A percentile compares a stretch with the other conserved stretches of the same genome.
phyloP scores from a whole-genome alignment of 495 filamentous ascomycete genomes.

The Penicillium cataractarum region DNA sequence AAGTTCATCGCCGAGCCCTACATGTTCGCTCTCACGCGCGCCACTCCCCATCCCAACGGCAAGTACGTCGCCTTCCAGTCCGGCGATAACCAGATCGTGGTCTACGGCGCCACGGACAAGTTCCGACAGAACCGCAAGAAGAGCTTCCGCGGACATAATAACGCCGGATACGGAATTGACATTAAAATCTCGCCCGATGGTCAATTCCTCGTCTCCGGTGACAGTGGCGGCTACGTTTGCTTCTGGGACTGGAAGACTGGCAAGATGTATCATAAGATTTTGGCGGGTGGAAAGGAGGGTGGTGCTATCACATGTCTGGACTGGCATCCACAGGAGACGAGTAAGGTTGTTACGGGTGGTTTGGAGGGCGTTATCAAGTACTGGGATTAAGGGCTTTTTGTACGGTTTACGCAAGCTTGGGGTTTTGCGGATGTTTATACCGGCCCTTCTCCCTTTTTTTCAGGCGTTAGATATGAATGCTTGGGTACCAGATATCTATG shows the following conservation, averaged over 20 bases:
- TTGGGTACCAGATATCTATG: not conserved
- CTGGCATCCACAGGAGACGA: conserved; percentile 96
- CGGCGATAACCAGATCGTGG: conserved; percentile 93
- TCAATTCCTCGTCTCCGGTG: conserved; percentile 81
- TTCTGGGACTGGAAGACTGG: conserved; percentile 99
- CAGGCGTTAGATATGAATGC: conserved; percentile 16
- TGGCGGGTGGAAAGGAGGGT: conserved; percentile 64
- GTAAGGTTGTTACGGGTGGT: conserved; percentile 89
- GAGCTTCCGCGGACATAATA: conserved; percentile 93
- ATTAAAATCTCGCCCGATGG: conserved; percentile 88
- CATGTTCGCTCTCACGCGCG: conserved; percentile 90
- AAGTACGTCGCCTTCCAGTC: conserved; percentile 94
- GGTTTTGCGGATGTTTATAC: conserved; percentile 20
- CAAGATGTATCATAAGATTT: conserved; percentile 96
- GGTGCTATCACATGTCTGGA: conserved; percentile 78
- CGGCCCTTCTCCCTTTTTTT: not conserved
- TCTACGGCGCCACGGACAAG: conserved; percentile 90
- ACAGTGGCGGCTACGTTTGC: conserved; percentile 83
- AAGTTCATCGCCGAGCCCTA: conserved; percentile 92
- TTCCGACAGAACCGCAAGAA: conserved; percentile 98
- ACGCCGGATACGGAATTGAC: conserved; percentile 90
- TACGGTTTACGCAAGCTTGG: not conserved
- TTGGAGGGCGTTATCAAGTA: conserved; percentile 88
- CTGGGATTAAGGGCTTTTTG: conserved; percentile 75
- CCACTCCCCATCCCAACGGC: conserved; percentile 79